phyloP scores from a whole-genome alignment of 352 stramenopile species.

The Pelagophyceae sp. region DNA sequence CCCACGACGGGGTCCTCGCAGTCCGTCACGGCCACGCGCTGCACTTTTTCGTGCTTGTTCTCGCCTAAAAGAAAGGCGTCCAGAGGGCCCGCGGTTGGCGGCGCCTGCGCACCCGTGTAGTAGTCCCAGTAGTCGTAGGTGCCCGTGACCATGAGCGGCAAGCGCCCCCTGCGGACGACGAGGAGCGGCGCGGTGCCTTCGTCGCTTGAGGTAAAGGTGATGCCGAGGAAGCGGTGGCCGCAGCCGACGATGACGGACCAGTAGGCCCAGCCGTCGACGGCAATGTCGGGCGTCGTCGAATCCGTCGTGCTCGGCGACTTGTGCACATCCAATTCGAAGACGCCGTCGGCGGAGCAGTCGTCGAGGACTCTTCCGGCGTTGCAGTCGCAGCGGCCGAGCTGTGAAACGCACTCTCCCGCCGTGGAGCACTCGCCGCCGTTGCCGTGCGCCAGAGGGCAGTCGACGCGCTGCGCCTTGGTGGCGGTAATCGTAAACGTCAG shows the following conservation, averaged over 20 bases:
- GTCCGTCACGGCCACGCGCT: neutral
- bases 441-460: neutral
- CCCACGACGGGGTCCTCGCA: neutral
- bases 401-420: neutral
- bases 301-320: neutral
- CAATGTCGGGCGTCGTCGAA: neutral
- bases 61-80: no score
- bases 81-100: no score
- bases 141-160: conserved; percentile 4
- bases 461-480: neutral
- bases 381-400: conserved; percentile 10
- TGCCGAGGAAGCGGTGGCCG: neutral
- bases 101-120: no score
- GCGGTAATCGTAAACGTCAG: neutral
- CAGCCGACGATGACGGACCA: conserved; percentile 12
- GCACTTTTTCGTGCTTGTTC: neutral
- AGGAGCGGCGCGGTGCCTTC: neutral
- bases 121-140: conserved; percentile 20
- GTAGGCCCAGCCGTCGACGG: conserved; percentile 12
- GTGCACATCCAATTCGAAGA: neutral
- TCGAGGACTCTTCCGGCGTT: neutral
- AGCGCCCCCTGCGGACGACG: neutral
- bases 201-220: neutral
- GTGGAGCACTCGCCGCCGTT: neutral
- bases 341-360: conserved; percentile 16